Conservation (phyloP, 2,329 filamentous ascomycete genomes). For the Magnaporthiopsis rhizophila region DNA sequence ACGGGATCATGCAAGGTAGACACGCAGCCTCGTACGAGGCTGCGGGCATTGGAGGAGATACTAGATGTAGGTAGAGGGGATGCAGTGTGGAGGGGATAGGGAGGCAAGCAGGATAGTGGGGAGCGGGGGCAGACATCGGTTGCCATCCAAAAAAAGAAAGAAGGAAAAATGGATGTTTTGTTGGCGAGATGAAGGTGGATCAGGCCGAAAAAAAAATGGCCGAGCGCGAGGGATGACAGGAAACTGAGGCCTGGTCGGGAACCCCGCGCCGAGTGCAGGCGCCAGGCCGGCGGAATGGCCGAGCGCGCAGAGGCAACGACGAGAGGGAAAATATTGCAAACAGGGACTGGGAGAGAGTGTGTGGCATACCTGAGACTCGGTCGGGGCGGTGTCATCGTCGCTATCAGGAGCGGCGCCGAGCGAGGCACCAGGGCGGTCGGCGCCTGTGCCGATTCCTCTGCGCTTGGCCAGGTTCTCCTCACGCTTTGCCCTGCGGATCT, state of each 20-base stretch:
- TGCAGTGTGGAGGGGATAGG: neutral
- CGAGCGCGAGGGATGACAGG: neutral
- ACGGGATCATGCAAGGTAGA: neutral
- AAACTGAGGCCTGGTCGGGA: neutral
- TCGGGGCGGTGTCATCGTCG: slow-evolving; percentile 91
- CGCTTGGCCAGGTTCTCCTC: slow-evolving; percentile 99
- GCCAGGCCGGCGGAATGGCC: neutral
- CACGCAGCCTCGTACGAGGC: neutral
- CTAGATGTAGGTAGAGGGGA: neutral
- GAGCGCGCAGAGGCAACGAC: slow-evolving; percentile 1
- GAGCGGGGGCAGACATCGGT: neutral
- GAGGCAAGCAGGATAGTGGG: neutral
- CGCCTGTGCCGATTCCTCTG: slow-evolving; percentile 81
- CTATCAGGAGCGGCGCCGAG: slow-evolving; percentile 88
- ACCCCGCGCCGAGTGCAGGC: neutral
- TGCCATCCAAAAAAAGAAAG: neutral
- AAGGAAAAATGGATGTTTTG: neutral
- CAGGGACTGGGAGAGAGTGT: slow-evolving; percentile 11
- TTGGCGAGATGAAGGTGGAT: neutral
- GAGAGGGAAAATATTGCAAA: slow-evolving; percentile 8
- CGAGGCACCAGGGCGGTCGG: slow-evolving; percentile 71
- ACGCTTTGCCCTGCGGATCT: slow-evolving; percentile 97
- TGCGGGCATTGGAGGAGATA: neutral
- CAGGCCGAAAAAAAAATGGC: neutral
- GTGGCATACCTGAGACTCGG: slow-evolving; percentile 80